Base-by-base conservation (phyloP, 192 early-diverging fungal species). In the Paraglomus occultum region DNA sequence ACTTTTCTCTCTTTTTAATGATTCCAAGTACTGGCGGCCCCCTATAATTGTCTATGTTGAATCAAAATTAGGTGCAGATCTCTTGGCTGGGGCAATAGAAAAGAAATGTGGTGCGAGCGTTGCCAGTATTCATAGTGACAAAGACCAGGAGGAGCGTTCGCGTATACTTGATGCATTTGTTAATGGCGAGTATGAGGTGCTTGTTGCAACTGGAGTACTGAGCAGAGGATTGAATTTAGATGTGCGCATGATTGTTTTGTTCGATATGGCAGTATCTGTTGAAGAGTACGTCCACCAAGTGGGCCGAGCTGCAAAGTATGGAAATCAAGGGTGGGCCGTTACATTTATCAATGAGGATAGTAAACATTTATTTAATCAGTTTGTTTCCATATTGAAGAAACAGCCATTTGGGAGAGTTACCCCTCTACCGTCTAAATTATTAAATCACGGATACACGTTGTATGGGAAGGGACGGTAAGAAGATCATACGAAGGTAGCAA, bases 311-410 rank as follows among this genome's bases (percentile, higher is more conserved):
- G 67, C 74, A 73, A 31, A 31, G 31, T 31, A 31, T 31, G 31
- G 67, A 62, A 38, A 74, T 71, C 59, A 42, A 48, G 82, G 82
- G 5, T 84, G 84, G 80, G 78, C 82, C 3, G 81, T 86, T 47
- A 86, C 84, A 5, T 86, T 86, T 67, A 80, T 86, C 55, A 86
- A 86, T 50, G 72, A 78, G 71, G 84, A 86, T 45, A 76, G 81
- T 59, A 71, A 74, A 17, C 48, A 63, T 55, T 51, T 84, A n/a
- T 76, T 83, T 23, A 60, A 72, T 55, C 71, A 80, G 43, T 77
- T 86, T 58, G 77, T 73, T 12, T 76, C 73, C 17, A 80, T 80
- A 73, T 67, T 86, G 4, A 69, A 73, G 55, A 64, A 53, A 53
- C 65, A 80, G 43, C 73, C 73, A 17, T 18, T 69, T 10, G 72